Evolutionary conservation across 768 basidiomycete genomes (phyloP).

Genomic region (Imleria badia): DNA sequence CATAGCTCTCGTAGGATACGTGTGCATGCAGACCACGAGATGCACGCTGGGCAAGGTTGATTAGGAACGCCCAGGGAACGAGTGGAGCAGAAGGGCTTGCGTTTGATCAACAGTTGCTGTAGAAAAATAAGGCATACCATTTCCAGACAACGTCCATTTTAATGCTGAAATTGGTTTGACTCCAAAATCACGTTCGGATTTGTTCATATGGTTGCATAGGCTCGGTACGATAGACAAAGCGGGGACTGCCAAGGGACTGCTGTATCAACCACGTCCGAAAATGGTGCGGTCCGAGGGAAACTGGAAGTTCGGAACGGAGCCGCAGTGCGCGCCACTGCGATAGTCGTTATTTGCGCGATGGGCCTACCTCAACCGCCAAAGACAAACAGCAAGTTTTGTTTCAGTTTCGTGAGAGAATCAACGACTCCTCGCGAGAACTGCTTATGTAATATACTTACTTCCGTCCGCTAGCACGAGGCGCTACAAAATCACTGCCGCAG

Average conservation of each 20-base stretch:
- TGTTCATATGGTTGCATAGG: slow-evolving; percentile 8
- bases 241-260: background rate
- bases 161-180: background rate
- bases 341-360: background rate
- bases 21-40: background rate
- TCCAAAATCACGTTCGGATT: slow-evolving; percentile 1
- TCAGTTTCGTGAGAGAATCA: slow-evolving; percentile 4
- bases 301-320: background rate
- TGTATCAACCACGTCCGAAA: background rate
- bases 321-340: background rate
- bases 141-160: slow-evolving; percentile 15
- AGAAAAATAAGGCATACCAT: slow-evolving; percentile 23
- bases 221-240: background rate
- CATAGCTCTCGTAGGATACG: slow-evolving; percentile 3
- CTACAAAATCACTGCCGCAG: no score
- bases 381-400: slow-evolving; percentile 2
- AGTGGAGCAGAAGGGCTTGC: background rate
- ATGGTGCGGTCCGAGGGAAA: background rate
- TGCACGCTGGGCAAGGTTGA: background rate
- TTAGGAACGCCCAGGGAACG: background rate
- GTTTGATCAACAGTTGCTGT: slow-evolving; percentile 3
- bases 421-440: background rate
- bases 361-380: background rate
- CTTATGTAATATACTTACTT: slow-evolving; percentile 15
- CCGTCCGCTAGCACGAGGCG: background rate